phyloP scores from a whole-genome alignment of 1,139 yeast species.

The Yarrowia galli region DNA sequence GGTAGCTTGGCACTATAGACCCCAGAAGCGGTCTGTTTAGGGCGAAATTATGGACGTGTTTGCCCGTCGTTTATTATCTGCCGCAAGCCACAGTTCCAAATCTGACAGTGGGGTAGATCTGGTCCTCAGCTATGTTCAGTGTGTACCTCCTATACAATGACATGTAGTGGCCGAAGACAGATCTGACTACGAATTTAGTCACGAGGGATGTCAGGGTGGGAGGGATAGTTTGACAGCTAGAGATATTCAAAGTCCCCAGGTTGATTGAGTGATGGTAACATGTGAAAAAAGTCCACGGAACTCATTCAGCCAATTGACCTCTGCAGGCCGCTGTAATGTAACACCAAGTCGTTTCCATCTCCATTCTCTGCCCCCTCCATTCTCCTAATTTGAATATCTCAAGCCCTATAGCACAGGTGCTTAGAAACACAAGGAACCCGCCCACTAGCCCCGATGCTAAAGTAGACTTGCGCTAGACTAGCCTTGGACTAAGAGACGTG shows the following conservation, averaged over 20 bases:
- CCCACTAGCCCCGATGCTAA: constrained; percentile 3
- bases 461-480: background rate
- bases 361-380: background rate
- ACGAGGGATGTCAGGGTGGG: too few relatives aligned
- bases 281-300: too few relatives aligned
- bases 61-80: background rate
- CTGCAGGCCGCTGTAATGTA: too few relatives aligned
- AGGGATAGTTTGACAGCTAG: too few relatives aligned
- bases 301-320: too few relatives aligned
- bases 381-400: background rate
- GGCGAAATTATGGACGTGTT: background rate
- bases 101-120: constrained; percentile 14
- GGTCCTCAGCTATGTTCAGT: background rate
- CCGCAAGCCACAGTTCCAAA: background rate
- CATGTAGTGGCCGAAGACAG: too few relatives aligned
- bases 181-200: too few relatives aligned
- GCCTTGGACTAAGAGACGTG: background rate
- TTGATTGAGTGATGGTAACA: too few relatives aligned
- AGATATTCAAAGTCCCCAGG: too few relatives aligned
- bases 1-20: background rate
- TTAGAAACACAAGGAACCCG: constrained; percentile 32
- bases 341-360: background rate
- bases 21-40: background rate
- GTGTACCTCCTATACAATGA: too few relatives aligned
- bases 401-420: background rate